Conservation (phyloP, 257 asterid species). For the Salvia splendens region DNA sequence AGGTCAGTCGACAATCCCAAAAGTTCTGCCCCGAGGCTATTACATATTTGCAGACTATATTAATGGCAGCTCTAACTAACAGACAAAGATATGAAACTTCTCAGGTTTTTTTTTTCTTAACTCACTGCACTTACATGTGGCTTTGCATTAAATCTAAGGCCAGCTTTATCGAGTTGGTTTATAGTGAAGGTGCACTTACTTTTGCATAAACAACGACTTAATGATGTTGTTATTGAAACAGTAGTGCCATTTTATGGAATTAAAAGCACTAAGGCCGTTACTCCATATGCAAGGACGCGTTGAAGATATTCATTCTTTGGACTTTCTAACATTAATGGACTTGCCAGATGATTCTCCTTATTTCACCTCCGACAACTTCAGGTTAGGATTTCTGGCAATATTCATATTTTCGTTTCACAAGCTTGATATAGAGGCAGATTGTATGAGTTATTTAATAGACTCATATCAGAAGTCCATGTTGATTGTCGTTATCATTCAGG, state of each 20-base stretch:
- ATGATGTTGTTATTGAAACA: conserved; percentile 35
- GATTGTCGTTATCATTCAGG: no score
- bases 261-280: conserved; percentile 60
- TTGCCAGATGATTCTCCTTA: conserved; percentile 77
- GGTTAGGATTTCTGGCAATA: conserved; percentile 39
- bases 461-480: no score
- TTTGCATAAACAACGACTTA: conserved; percentile 6
- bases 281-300: conserved; percentile 56
- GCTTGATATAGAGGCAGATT: background rate
- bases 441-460: no score
- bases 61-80: conserved; percentile 65
- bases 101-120: conserved; percentile 54
- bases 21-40: conserved; percentile 87
- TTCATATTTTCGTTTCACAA: conserved; percentile 5
- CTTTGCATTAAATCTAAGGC: conserved; percentile 1
- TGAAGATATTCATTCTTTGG: conserved; percentile 51
- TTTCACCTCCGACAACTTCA: conserved; percentile 68
- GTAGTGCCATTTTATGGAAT: conserved; percentile 78
- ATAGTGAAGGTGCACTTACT: background rate
- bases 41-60: conserved; percentile 64
- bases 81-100: conserved; percentile 46
- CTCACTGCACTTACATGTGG: conserved; percentile 5
- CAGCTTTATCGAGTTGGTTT: background rate
- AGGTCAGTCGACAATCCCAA: conserved; percentile 67
- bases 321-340: conserved; percentile 63